Conservation (phyloP, 768 basidiomycete genomes). For the Rhizopogon vulgaris region DNA sequence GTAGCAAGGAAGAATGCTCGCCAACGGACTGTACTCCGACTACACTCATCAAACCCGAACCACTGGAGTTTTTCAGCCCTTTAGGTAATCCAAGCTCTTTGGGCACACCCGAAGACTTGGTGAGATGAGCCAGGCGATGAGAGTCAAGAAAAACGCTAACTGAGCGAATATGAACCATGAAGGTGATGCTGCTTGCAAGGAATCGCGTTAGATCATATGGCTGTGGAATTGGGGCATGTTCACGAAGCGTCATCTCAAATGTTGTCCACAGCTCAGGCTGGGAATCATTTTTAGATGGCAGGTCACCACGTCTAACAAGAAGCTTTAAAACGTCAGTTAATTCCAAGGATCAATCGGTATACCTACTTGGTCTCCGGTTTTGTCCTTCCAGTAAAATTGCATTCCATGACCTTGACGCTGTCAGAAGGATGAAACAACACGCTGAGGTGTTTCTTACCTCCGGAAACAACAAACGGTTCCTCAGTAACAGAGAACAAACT, state of each 20-base stretch:
- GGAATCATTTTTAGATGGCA: conserved; percentile 34
- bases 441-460: conserved; percentile 37
- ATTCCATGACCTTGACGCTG: conserved; percentile 68
- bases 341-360: not conserved
- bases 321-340: conserved; percentile 39
- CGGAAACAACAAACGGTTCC: conserved; percentile 76
- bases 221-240: conserved; percentile 71
- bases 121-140: conserved; percentile 58
- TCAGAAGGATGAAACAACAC: conserved; percentile 14
- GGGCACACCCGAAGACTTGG: conserved; percentile 53
- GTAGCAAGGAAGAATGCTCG: conserved; percentile 26
- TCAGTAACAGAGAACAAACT: conserved; percentile 81
- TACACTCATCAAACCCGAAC: conserved; percentile 62
- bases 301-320: conserved; percentile 71
- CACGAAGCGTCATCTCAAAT: conserved; percentile 85
- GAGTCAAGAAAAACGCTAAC: conserved; percentile 83
- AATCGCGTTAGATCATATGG: conserved; percentile 88
- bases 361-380: conserved; percentile 68
- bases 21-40: conserved; percentile 57
- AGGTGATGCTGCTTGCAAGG: conserved; percentile 85
- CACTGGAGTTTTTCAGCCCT: conserved; percentile 51
- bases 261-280: conserved; percentile 63
- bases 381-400: conserved; percentile 95
- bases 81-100: conserved; percentile 47
- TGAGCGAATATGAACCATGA: conserved; percentile 75